These are phyloP conservation scores for Leccinum huronense DNA, from an alignment of 1,284 basidiomycete species.

Conservation along the genomic window DNA sequence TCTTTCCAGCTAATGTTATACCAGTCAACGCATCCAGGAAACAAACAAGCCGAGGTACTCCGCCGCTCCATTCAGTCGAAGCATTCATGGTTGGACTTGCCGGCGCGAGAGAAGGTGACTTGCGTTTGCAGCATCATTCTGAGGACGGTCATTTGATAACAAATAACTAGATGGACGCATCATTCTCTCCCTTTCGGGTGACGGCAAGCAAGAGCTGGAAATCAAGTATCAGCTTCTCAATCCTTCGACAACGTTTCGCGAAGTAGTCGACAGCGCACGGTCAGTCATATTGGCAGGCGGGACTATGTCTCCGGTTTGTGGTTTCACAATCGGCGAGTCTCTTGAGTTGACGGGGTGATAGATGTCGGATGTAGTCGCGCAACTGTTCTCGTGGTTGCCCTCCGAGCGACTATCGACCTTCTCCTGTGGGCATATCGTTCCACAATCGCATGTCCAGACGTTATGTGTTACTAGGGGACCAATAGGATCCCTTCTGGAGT, in stretches of 20 bases:
- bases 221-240: slow-evolving; percentile 96
- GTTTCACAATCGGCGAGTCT: slow-evolving; percentile 16
- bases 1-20: slow-evolving; percentile 6
- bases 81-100: slow-evolving; percentile 82
- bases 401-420: slow-evolving; percentile 69
- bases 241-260: slow-evolving; percentile 83
- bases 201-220: slow-evolving; percentile 48
- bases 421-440: slow-evolving; percentile 93
- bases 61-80: slow-evolving; percentile 84
- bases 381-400: slow-evolving; percentile 76
- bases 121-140: neutral
- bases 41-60: slow-evolving; percentile 47
- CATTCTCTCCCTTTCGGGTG: slow-evolving; percentile 46
- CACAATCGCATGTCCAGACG: slow-evolving; percentile 74
- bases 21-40: slow-evolving; percentile 31
- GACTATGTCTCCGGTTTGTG: slow-evolving; percentile 90
- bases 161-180: slow-evolving; percentile 59
- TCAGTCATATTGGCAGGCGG: slow-evolving; percentile 91
- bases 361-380: slow-evolving; percentile 86
- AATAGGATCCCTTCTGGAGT: slow-evolving; percentile 72
- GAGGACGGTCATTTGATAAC: neutral
- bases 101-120: slow-evolving; percentile 73
- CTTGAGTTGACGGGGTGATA: slow-evolving; percentile 35
- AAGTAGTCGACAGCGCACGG: slow-evolving; percentile 77
- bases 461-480: slow-evolving; percentile 81